Percentiles rank a stretch among this genome's conserved stretches.
These are phyloP conservation scores for Grosmannia clavigera DNA, from an alignment of 2,329 filamentous ascomycete genomes.

Conservation along the genomic window DNA sequence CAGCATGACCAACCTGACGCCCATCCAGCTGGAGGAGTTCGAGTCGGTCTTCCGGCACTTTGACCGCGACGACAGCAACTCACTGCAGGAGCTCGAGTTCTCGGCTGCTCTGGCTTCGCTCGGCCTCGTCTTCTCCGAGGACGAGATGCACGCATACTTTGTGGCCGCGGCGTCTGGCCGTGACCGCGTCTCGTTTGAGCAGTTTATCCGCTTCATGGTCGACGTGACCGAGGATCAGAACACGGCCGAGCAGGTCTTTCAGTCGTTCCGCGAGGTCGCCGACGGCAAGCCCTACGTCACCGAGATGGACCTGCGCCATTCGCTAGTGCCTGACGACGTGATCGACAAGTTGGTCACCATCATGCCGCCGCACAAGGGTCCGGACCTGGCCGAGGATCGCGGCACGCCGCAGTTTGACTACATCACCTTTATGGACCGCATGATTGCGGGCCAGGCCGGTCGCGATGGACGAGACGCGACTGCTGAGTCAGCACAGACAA, in stretches of 20 bases:
- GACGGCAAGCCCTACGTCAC: conserved; percentile 99
- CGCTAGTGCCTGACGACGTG: conserved; percentile 89
- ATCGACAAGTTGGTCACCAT: conserved; percentile 84
- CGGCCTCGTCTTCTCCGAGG: conserved; percentile 89
- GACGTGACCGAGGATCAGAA: conserved; percentile 98
- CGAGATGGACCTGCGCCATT: conserved; percentile 90
- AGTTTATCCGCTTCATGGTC: conserved; percentile 99
- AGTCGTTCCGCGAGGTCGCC: conserved; percentile 93
- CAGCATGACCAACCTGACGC: conserved; percentile 97
- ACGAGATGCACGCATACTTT: conserved; percentile 97
- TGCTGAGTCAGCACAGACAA: too few species aligned
- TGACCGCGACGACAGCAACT: conserved; percentile 84
- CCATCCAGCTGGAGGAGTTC: conserved; percentile 96
- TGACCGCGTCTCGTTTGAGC: conserved; percentile 85
- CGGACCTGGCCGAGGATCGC: conserved; percentile 73
- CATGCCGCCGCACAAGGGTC: conserved; percentile 74
- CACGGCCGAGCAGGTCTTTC: conserved; percentile 95
- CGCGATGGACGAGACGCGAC: not conserved
- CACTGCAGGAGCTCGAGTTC: conserved; percentile 86
- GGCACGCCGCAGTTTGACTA: conserved; percentile 88
- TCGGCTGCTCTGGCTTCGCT: conserved; percentile 90
- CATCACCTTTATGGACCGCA: conserved; percentile 89
- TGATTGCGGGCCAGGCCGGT: conserved; percentile 34
- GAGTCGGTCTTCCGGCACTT: conserved; percentile 98
- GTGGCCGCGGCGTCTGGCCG: conserved; percentile 59